phyloP scores from a whole-genome alignment of 148 eudicot species.

The Rhododendron ovatum region DNA sequence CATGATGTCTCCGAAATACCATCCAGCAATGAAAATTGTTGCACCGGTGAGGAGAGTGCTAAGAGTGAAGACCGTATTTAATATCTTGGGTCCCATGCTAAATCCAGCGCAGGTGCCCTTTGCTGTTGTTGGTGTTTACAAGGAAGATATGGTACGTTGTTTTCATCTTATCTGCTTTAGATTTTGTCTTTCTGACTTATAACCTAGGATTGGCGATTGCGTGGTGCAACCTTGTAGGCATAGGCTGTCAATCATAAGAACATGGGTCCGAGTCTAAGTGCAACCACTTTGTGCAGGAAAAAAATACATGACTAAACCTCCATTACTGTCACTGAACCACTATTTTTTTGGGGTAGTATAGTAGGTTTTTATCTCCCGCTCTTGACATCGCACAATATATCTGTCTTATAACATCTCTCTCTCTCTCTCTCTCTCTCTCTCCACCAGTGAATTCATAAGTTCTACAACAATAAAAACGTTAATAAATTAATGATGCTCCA shows the following conservation, averaged over 20 bases:
- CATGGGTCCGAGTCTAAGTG: background rate
- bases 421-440: background rate
- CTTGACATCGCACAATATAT: background rate
- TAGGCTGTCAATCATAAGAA: background rate
- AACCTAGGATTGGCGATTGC: background rate
- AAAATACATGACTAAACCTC: background rate
- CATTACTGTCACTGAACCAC: background rate
- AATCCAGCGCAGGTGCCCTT: constrained; percentile 92
- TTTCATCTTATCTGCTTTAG: background rate
- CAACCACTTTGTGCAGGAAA: background rate
- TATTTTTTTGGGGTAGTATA: background rate
- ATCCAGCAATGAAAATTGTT: constrained; percentile 94
- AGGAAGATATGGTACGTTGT: constrained; percentile 53
- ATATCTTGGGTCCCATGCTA: constrained; percentile 89
- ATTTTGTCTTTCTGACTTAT: background rate
- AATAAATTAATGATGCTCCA: background rate
- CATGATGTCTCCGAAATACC: constrained; percentile 92
- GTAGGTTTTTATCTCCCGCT: constrained; percentile 3
- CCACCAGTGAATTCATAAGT: background rate
- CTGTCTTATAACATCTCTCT: background rate
- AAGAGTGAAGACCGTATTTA: constrained; percentile 81
- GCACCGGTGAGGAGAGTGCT: constrained; percentile 80
- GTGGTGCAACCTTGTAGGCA: background rate
- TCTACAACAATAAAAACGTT: background rate
- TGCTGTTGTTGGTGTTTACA: constrained; percentile 90